Conservation (phyloP, 495 filamentous ascomycete genomes). For the Lepidopterella palustris region DNA sequence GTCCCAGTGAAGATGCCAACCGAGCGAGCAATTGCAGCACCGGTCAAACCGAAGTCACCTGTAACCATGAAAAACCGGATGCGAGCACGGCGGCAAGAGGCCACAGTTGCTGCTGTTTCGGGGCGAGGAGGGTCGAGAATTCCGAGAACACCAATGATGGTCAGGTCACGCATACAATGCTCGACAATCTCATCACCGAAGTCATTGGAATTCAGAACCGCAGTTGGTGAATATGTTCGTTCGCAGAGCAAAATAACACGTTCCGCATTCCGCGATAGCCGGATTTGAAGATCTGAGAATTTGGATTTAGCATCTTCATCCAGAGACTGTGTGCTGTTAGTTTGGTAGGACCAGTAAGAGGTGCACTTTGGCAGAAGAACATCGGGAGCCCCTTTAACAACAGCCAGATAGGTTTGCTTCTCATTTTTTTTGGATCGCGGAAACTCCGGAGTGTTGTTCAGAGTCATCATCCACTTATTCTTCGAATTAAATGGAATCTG, state of each 20-base stretch:
- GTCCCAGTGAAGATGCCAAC: conserved; percentile 33
- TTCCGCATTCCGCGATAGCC: conserved; percentile 44
- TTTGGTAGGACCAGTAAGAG: conserved; percentile 39
- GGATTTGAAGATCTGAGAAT: conserved; percentile 39
- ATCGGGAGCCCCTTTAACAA: conserved; percentile 49
- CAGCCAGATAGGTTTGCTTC: not conserved
- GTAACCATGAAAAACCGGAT: conserved; percentile 49
- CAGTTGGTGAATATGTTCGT: conserved; percentile 26
- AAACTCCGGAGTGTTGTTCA: conserved; percentile 25
- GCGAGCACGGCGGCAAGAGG: conserved; percentile 34
- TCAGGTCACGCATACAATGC: conserved; percentile 38
- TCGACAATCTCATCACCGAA: conserved; percentile 44
- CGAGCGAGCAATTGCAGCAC: conserved; percentile 36
- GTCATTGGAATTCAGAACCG: conserved; percentile 34
- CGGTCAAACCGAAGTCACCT: conserved; percentile 31
- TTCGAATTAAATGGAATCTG: conserved; percentile 38
- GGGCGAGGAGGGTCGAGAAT: conserved; percentile 45
- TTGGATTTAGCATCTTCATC: conserved; percentile 33
- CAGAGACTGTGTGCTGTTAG: conserved; percentile 35
- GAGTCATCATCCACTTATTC: conserved; percentile 37
- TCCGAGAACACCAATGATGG: conserved; percentile 46
- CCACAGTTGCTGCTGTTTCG: conserved; percentile 33
- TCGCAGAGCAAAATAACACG: conserved; percentile 49
- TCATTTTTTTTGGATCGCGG: conserved; percentile 5
- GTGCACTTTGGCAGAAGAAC: conserved; percentile 43